phyloP scores from a whole-genome alignment of 2,329 filamentous ascomycete genomes.

The Aspergillus novoparasiticus region DNA sequence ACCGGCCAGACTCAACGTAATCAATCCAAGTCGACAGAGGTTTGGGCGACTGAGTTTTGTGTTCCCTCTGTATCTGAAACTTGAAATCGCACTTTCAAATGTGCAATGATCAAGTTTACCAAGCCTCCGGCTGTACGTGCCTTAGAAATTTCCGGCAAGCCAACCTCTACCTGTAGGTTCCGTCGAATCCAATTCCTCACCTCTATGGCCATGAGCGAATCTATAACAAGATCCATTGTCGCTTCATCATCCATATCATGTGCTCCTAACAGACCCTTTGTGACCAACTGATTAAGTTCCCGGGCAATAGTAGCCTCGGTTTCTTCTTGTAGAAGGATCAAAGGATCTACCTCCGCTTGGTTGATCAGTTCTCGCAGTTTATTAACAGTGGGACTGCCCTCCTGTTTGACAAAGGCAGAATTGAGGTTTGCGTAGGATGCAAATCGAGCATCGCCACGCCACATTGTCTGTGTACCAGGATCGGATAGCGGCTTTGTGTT shows the following conservation, averaged over 20 bases:
- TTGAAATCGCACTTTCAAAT: neutral
- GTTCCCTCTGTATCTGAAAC: neutral
- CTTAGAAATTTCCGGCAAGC: neutral
- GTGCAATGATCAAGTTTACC: neutral
- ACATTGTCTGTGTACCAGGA: neutral
- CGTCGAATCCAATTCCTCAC: constrained; percentile 1
- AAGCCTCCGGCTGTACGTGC: neutral
- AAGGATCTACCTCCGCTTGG: neutral
- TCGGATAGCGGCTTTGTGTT: neutral
- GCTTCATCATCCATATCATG: neutral
- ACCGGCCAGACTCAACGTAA: neutral
- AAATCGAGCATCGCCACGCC: neutral
- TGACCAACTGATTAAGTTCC: neutral
- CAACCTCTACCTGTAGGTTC: neutral
- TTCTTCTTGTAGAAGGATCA: neutral
- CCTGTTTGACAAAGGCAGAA: neutral
- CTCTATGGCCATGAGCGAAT: constrained; percentile 11
- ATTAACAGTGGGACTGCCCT: neutral
- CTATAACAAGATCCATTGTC: neutral
- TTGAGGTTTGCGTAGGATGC: neutral
- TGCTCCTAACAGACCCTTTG: neutral
- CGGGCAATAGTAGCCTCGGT: neutral
- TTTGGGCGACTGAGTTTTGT: neutral
- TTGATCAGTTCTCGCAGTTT: neutral
- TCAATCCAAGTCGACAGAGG: neutral